phyloP scores from a whole-genome alignment of 352 stramenopile genomes.

The Chrysophaeum taylorii region DNA sequence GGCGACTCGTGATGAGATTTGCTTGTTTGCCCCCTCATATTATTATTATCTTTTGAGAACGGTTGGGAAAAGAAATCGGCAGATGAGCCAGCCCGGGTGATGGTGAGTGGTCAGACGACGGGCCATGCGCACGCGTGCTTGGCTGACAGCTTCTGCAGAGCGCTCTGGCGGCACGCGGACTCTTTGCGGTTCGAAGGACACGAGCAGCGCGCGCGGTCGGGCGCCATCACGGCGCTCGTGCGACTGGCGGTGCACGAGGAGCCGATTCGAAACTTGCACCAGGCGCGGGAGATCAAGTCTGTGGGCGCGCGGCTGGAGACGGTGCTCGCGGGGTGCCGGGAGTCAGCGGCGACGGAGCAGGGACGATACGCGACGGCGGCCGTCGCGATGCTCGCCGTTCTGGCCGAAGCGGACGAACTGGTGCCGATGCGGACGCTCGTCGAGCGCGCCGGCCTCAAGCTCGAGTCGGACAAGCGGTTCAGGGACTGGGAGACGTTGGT shows the following conservation, averaged over 20 bases:
- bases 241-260: neutral
- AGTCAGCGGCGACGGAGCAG: neutral
- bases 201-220: neutral
- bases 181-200: neutral
- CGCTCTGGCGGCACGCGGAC: neutral
- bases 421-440: neutral
- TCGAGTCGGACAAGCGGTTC: neutral
- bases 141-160: neutral
- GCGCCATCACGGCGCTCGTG: neutral
- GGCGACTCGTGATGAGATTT: no score
- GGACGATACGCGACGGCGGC: neutral
- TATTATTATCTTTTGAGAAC: no score
- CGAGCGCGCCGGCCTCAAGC: neutral
- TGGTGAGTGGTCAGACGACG: no score
- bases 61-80: no score
- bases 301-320: neutral
- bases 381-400: neutral
- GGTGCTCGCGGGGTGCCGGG: neutral
- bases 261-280: neutral
- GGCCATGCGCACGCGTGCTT: no score
- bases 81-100: no score
- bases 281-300: neutral
- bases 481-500: neutral
- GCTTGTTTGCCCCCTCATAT: no score
- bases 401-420: neutral